A percentile compares a stretch with the other conserved stretches of the same genome.
Evolutionary conservation across 225 moss, liverwort and hornwort genomes (phyloP).

Genomic region (Sphagnum contortum): DNA sequence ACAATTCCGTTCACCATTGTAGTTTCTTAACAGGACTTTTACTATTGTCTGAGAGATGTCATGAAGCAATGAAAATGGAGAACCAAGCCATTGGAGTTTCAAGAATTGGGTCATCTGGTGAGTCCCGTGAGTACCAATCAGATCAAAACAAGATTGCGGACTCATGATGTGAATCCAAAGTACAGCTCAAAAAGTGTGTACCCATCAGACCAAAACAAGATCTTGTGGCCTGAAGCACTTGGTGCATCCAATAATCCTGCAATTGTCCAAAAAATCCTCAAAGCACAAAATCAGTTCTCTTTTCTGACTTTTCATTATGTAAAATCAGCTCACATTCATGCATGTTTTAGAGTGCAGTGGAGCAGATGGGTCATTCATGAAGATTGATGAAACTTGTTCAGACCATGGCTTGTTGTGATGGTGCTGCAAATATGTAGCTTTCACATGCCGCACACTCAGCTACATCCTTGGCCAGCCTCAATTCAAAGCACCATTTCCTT

Average conservation of each 20-base stretch:
- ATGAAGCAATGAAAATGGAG: not conserved
- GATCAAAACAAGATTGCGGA: constrained; percentile 12
- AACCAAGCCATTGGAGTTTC: too few species aligned
- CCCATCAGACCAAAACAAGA: too few species aligned
- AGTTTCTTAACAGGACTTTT: too few species aligned
- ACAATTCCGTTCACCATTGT: too few species aligned
- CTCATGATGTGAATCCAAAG: constrained; percentile 6
- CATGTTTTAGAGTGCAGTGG: not conserved
- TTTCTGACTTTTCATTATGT: too few species aligned
- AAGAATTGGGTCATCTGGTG: not conserved
- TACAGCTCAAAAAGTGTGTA: constrained; percentile 2
- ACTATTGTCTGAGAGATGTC: not conserved
- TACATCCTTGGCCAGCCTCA: constrained; percentile 8
- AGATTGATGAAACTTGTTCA: too few species aligned
- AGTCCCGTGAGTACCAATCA: constrained; percentile 15
- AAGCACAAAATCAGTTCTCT: too few species aligned
- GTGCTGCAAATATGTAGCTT: constrained; percentile 18
- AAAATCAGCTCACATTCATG: not conserved
- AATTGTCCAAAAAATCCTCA: too few species aligned
- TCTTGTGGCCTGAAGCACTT: too few species aligned
- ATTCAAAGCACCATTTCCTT: constrained; percentile 16
- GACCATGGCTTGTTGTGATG: constrained; percentile 37
- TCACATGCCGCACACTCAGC: constrained; percentile 22
- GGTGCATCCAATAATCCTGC: constrained; percentile 38
- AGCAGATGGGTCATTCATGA: not conserved